Evolutionary conservation across 2,329 filamentous ascomycete genomes (phyloP), one percentile per base, ranked within the genome.

Genomic region (Sordariomycetes sp.): DNA sequence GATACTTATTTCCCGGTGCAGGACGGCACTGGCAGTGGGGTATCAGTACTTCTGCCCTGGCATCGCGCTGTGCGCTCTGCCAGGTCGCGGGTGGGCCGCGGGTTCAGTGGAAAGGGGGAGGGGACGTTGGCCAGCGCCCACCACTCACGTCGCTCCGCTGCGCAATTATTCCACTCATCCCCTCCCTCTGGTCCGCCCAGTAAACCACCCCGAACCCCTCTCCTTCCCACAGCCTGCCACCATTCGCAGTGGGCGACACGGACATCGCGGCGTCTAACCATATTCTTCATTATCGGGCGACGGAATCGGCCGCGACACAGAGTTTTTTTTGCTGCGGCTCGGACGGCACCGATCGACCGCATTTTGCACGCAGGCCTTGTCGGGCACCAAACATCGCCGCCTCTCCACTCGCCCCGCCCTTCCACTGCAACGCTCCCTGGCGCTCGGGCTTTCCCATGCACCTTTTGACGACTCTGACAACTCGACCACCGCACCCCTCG

Each of bases 61-160:
- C n/a, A 46, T 14, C 7, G n/a, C 40, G 40, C n/a, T n/a, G 40
- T n/a, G 16, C 12, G 16, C 18, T n/a, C n/a, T n/a, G n/a, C n/a
- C n/a, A n/a, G n/a, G 10, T 8, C 22, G 22, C 20, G 12, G 46
- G 46, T 50, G 46, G 46, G 10, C n/a, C 22, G 46, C 22, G 46
- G 46, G 46, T n/a, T 50, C 18, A 57, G 28, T 32, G 28, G 22
- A 48, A 53, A 57, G 55, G 55, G 55, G 46, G 32, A 52, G 35
- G 43, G 8, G 28, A 32, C 28, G 4, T 43, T 34, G 14, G 32
- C 16, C 46, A 52, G 25, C n/a, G n/a, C 55, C 55, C 55, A 57
- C 55, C 55, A 57, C 55, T 53, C 55, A 57, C 32, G 28, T 25
- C 22, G 55, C 48, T 24, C 32, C 51, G 34, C 52, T 35, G 55